These are phyloP conservation scores for Byssoonygena ceratinophila DNA, from an alignment of 2,329 filamentous ascomycete genomes.

Conservation along the genomic window DNA sequence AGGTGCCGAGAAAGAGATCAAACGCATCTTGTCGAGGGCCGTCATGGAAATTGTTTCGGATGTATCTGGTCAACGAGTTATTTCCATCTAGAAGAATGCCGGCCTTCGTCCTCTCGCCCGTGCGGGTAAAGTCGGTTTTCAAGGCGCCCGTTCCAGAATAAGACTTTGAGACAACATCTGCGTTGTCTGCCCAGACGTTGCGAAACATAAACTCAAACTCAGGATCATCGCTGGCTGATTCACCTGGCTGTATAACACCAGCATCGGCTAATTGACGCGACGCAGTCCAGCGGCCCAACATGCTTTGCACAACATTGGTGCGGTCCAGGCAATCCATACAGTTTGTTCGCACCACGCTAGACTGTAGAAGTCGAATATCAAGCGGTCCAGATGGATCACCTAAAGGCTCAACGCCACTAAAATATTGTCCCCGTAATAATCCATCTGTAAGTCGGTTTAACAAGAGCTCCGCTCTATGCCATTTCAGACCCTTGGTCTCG, in stretches of 20 bases:
- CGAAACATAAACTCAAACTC: slow-evolving; percentile 86
- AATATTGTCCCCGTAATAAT: slow-evolving; percentile 73
- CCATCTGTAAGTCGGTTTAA: slow-evolving; percentile 71
- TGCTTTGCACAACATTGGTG: slow-evolving; percentile 95
- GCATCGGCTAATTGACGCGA: slow-evolving; percentile 80
- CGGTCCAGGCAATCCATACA: slow-evolving; percentile 99
- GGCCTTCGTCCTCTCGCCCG: slow-evolving; percentile 72
- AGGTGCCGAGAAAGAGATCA: slow-evolving; percentile 82
- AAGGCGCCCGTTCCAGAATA: slow-evolving; percentile 95
- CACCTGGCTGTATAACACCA: slow-evolving; percentile 64
- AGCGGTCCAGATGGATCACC: slow-evolving; percentile 58
- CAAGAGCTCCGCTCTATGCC: slow-evolving; percentile 81
- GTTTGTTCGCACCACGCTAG: slow-evolving; percentile 87
- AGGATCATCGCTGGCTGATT: slow-evolving; percentile 67
- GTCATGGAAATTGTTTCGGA: slow-evolving; percentile 88
- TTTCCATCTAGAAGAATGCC: slow-evolving; percentile 78
- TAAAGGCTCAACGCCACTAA: slow-evolving; percentile 79
- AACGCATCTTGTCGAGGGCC: slow-evolving; percentile 92
- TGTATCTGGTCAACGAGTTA: slow-evolving; percentile 80
- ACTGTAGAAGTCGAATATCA: slow-evolving; percentile 71
- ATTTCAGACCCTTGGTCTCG: slow-evolving; percentile 89
- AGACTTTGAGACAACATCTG: slow-evolving; percentile 81
- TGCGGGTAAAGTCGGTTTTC: slow-evolving; percentile 97
- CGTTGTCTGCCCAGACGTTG: slow-evolving; percentile 97
- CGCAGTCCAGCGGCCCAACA: slow-evolving; percentile 81